These are phyloP conservation scores for Diaporthe capsici DNA, from an alignment of 2,329 filamentous ascomycete genomes.

Conservation along the genomic window DNA sequence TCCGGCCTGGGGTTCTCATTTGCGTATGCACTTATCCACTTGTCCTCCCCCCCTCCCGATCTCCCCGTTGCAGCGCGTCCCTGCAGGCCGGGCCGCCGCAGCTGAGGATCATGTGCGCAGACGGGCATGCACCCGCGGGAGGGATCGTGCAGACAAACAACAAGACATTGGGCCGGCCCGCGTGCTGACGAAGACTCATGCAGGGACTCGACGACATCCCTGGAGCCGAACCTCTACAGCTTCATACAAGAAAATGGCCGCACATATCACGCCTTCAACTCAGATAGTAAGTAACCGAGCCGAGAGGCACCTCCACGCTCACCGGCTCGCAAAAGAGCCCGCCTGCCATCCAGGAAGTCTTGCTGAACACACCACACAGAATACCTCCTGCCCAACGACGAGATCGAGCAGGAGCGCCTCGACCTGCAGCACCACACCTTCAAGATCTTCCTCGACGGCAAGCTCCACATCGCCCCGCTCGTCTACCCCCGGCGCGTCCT, in stretches of 20 bases:
- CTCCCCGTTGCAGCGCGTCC: neutral
- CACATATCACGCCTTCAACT: conserved; percentile 51
- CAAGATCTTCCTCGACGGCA: conserved; percentile 55
- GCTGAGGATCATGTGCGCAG: neutral
- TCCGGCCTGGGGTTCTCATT: conserved; percentile 36
- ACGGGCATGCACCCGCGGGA: neutral
- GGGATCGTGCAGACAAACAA: neutral
- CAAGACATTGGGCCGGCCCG: neutral
- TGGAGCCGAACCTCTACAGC: conserved; percentile 47
- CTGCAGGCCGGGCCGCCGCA: neutral
- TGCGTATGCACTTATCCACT: conserved; percentile 13
- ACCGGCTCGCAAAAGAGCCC: neutral
- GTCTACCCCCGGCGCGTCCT: conserved; percentile 57
- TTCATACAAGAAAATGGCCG: conserved; percentile 50
- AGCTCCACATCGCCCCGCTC: conserved; percentile 61
- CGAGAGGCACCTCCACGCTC: neutral
- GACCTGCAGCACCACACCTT: conserved; percentile 58
- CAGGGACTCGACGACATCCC: conserved; percentile 49
- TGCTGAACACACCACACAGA: conserved; percentile 40
- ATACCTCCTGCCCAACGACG: conserved; percentile 52
- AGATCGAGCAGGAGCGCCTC: conserved; percentile 51
- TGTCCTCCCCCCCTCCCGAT: neutral
- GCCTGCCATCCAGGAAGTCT: too few relatives aligned
- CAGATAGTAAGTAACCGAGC: conserved; percentile 47
- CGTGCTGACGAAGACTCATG: neutral